phyloP scores from a whole-genome alignment of 176 grass and related monocot genomes.

The Zea luxurians region DNA sequence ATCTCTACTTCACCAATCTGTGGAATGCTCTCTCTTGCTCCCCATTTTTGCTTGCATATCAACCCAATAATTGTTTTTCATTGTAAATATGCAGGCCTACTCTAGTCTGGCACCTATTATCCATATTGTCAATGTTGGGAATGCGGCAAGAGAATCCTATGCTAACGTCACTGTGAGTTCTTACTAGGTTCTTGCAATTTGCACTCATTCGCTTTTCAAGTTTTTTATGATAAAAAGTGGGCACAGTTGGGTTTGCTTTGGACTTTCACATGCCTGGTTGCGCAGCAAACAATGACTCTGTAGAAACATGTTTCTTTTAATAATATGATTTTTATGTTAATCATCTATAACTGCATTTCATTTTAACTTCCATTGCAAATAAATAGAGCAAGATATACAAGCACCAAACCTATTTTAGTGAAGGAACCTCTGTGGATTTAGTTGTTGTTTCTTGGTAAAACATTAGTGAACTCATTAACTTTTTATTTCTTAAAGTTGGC shows the following conservation, averaged over 20 bases:
- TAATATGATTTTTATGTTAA: slow-evolving; percentile 13
- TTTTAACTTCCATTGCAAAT: slow-evolving; percentile 3
- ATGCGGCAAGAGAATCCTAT: slow-evolving; percentile 64
- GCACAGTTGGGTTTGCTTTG: slow-evolving; percentile 4
- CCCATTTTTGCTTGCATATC: slow-evolving; percentile 9
- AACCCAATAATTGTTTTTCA: slow-evolving; percentile 18
- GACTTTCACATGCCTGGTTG: slow-evolving; percentile 7
- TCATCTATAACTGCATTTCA: not conserved
- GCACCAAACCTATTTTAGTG: not conserved
- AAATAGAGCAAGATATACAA: not conserved
- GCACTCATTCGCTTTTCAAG: not conserved
- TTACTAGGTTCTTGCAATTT: slow-evolving; percentile 28
- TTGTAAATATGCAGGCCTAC: slow-evolving; percentile 63
- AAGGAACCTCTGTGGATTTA: not conserved
- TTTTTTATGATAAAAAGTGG: not conserved
- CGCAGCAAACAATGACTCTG: not conserved
- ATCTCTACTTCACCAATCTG: not conserved
- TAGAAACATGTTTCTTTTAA: not conserved
- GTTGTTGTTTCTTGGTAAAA: not conserved
- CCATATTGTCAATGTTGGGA: slow-evolving; percentile 73
- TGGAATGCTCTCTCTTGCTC: not conserved
- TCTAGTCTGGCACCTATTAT: slow-evolving; percentile 73
- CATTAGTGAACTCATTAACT: not conserved
- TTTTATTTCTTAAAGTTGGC: slow-evolving; percentile 1
- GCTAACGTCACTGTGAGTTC: slow-evolving; percentile 77